Base-by-base conservation (phyloP, 1,139 yeast genomes). In the Taphrina pruni region DNA sequence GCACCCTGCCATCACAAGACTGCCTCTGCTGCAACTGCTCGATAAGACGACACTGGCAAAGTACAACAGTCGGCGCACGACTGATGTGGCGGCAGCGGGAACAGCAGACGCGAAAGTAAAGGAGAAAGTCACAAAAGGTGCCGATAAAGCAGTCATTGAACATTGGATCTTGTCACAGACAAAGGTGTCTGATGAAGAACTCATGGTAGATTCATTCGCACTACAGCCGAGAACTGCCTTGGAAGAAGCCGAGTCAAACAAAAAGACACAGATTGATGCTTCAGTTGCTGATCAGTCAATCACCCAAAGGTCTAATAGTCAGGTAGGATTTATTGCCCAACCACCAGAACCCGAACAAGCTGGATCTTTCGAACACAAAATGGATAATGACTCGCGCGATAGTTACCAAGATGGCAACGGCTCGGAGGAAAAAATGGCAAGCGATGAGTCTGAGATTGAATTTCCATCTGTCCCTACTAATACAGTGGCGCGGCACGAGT, bases 121-220 rank as follows among this genome's bases (percentile, higher is more conserved):
- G 43, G 41, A 35, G 4, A 4, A 54, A 20, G 12, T 11, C 20
- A 54, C 21, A 26, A 54, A 54, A 17, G 17, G 17, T 12, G 7
- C 58, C 2, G 41, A 35, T 54, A 17, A 9, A 35, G 20, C 20
- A 14, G 21, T 17, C 36, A 39, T 56, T 17, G 38, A 56, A 36
- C 41, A 39, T 41, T 58, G 62, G 62, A 21, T 58, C 17, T 14
- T 58, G 62, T 38, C 52, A 6, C 43, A 39, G 26, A 43, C 62
- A 5, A 21, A 41, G 39, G 54, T 58, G 7, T 45, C 62, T 20
- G 52, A 58, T 39, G 62, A 14, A 26, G 62, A 58, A 35, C 54
- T 58, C 14, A 58, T 45, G 62, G 45, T 58, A 2, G 62, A 58
- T 45, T 58, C 62, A 9, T 43, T 26, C 26, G 62, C 62, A 9